These are phyloP conservation scores for Blumeria graminis DNA, from an alignment of 2,329 filamentous ascomycete genomes.

Conservation along the genomic window DNA sequence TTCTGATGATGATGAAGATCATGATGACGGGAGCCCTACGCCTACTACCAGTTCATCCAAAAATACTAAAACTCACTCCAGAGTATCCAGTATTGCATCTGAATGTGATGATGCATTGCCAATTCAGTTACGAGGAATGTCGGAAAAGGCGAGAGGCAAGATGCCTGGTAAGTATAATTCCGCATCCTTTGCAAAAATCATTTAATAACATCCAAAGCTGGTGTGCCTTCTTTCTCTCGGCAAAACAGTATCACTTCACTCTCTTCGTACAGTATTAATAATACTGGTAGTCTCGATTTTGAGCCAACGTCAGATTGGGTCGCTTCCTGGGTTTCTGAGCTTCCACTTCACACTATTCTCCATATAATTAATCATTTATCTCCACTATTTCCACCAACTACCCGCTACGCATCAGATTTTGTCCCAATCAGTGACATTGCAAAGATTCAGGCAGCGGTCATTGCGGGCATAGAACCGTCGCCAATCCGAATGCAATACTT, in stretches of 20 bases:
- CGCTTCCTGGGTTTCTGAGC: constrained; percentile 76
- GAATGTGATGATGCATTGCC: constrained; percentile 56
- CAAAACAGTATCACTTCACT: constrained; percentile 78
- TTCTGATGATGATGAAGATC: constrained; percentile 43
- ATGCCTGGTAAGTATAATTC: constrained; percentile 32
- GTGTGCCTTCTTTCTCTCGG: constrained; percentile 57
- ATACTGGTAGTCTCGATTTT: constrained; percentile 37
- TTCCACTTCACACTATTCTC: constrained; percentile 70
- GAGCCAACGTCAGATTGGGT: constrained; percentile 68
- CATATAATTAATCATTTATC: constrained; percentile 46
- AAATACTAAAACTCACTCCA: constrained; percentile 35
- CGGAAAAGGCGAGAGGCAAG: constrained; percentile 88
- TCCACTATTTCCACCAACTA: constrained; percentile 26
- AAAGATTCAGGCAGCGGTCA: constrained; percentile 32
- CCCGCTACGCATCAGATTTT: constrained; percentile 18
- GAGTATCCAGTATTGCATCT: constrained; percentile 44
- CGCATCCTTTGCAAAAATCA: background rate
- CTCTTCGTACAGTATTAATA: constrained; percentile 34
- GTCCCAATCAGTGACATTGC: constrained; percentile 23
- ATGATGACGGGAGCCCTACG: constrained; percentile 21
- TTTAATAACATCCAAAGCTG: constrained; percentile 22
- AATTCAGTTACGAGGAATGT: constrained; percentile 71
- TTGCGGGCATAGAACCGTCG: constrained; percentile 51
- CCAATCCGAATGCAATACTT: constrained; percentile 66
- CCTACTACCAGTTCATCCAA: constrained; percentile 38